Evolutionary conservation across 257 asterid genomes (phyloP).

Genomic region (Solanum okadae): DNA sequence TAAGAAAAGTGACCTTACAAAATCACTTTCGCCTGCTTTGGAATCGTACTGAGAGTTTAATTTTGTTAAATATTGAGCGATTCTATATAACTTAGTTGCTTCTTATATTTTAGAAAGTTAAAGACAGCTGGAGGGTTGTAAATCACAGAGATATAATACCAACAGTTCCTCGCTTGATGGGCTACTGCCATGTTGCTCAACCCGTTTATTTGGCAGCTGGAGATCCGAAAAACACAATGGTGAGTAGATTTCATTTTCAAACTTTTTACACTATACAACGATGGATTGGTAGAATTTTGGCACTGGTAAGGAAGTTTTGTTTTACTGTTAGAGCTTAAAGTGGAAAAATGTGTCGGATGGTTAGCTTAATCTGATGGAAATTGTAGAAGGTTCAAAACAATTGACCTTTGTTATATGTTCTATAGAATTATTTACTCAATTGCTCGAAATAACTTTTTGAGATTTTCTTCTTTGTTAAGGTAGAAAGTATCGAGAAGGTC

Average conservation of each 20-base stretch:
- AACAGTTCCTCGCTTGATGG: slow-evolving; percentile 97
- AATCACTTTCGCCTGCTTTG: not conserved
- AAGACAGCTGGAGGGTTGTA: slow-evolving; percentile 92
- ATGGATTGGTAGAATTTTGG: not conserved
- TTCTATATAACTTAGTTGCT: not conserved
- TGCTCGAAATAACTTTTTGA: not conserved
- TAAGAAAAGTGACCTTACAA: not conserved
- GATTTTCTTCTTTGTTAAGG: not conserved
- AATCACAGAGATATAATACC: slow-evolving; percentile 97
- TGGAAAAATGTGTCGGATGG: not conserved
- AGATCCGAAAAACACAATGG: slow-evolving; percentile 33
- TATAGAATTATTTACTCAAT: not conserved
- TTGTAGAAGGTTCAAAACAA: not conserved
- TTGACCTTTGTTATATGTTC: not conserved
- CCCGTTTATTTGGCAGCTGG: slow-evolving; percentile 80
- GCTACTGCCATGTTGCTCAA: slow-evolving; percentile 97
- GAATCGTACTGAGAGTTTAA: not conserved
- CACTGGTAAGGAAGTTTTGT: not conserved
- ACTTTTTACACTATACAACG: not conserved
- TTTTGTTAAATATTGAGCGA: not conserved
- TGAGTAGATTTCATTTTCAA: slow-evolving; percentile 15
- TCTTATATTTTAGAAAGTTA: slow-evolving; percentile 52
- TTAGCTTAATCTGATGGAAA: not conserved
- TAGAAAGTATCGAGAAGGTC: not conserved
- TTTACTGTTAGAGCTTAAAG: not conserved